phyloP scores from a whole-genome alignment of 768 basidiomycete genomes.

The Naematelia aurantialba region DNA sequence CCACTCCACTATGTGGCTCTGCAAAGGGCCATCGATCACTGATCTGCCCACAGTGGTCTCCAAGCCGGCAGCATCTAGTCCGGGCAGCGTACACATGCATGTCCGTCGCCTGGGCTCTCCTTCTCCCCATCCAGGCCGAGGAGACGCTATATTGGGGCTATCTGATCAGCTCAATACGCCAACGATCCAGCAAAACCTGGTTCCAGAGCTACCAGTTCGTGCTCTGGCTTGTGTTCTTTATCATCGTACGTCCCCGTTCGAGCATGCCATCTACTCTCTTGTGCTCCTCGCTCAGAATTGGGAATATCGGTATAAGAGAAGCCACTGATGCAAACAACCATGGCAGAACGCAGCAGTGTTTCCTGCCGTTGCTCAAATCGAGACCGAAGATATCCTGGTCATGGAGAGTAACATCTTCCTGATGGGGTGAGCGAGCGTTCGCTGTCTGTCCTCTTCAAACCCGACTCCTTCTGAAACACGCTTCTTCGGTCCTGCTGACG shows the following conservation, averaged over 20 bases:
- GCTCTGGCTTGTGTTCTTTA: conserved; percentile 65
- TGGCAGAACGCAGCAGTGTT: conserved; percentile 15
- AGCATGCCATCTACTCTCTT: no score
- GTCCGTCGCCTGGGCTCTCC: conserved; percentile 22
- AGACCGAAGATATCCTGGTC: conserved; percentile 22
- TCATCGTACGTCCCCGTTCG: conserved; percentile 79
- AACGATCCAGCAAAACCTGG: conserved; percentile 24
- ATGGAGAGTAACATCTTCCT: conserved; percentile 42
- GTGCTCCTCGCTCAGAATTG: no score
- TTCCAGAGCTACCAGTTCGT: conserved; percentile 35
- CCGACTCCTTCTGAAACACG: no score
- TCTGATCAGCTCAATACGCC: conserved; percentile 29
- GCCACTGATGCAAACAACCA: background rate
- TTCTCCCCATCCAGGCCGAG: conserved; percentile 33
- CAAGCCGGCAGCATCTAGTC: conserved; percentile 15
- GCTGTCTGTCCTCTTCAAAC: no score
- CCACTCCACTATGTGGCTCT: background rate
- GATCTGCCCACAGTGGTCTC: conserved; percentile 18
- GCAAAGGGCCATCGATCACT: background rate
- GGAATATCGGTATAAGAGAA: no score
- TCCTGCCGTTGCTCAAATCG: conserved; percentile 22
- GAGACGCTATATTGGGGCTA: conserved; percentile 40
- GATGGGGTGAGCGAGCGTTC: conserved; percentile 28
- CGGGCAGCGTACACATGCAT: conserved; percentile 22
- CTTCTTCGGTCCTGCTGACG: no score